Evolutionary conservation across 148 eudicot genomes (phyloP), one percentile per base, ranked within the genome.

Genomic region (Arctostaphylos glauca): DNA sequence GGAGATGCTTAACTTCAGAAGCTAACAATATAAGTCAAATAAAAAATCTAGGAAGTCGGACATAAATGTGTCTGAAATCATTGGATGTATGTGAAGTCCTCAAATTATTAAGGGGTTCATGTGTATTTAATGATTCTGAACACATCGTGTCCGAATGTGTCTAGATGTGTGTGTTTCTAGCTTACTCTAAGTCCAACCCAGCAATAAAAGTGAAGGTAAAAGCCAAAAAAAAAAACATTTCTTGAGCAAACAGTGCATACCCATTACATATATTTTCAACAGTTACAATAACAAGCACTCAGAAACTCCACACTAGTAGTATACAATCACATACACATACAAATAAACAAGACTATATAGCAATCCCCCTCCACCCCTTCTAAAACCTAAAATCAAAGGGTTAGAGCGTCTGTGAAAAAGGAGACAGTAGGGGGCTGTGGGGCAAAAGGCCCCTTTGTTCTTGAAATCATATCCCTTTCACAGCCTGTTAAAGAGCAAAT

Each of bases 401-500:
- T 70, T 70, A 41, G 7, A 70, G 2, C 60, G 15, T 15, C n/a
- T 70, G 2, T 70, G 21, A 62, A 21, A 62, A 44, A 46, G 23
- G 23, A 72, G 52, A 71, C 47, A 19, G 6, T 23, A 9, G 64
- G 52, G 49, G 19, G 48, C 43, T 59, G 49, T 41, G 77, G 83
- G 50, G 77, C 83, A 16, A 71, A 81, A 52, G 5, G 64, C 74
- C 64, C 73, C 53, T 74, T 48, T 60, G 54, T 55, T 75, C 60
- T 82, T 38, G 31, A 21, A 55, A 48, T 76, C 72, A 9, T 49
- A 49, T 25, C 76, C 76, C 62, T 68, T 68, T 55, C 83, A 77
- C 80, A 83, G 81, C 50, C 80, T 83, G 84, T 83, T 76, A 83
- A 77, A 67, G 67, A 78, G 59, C 81, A 68, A 79, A 84, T 84